Evolutionary conservation across 306 rosid genomes (phyloP).

Genomic region (Cucurbita ficifolia): DNA sequence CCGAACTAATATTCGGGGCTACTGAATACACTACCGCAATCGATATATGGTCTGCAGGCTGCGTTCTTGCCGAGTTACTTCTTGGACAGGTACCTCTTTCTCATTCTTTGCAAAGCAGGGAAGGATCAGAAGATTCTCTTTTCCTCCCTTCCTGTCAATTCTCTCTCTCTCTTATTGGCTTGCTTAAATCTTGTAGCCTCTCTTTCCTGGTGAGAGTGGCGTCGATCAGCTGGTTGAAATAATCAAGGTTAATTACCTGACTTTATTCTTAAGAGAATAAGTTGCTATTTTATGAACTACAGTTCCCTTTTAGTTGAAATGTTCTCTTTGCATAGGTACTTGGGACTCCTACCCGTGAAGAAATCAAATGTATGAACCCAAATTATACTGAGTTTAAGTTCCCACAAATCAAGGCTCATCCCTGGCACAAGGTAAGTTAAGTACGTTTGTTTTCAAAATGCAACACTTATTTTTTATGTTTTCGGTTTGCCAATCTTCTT

Average conservation of each 20-base stretch:
- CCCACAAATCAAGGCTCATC: constrained; percentile 49
- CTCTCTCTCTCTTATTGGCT: constrained; percentile 3
- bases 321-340: constrained; percentile 26
- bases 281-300: background rate
- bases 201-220: constrained; percentile 58
- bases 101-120: background rate
- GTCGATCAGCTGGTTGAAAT: constrained; percentile 72
- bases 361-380: constrained; percentile 67
- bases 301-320: background rate
- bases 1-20: constrained; percentile 63
- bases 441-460: background rate
- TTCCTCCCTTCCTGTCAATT: background rate
- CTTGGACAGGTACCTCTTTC: constrained; percentile 43
- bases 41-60: constrained; percentile 62
- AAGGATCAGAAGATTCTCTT: background rate
- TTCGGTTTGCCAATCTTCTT: background rate
- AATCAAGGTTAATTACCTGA: constrained; percentile 32
- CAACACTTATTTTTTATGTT: background rate
- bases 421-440: constrained; percentile 47
- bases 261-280: background rate
- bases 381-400: constrained; percentile 55
- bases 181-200: constrained; percentile 33
- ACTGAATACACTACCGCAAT: constrained; percentile 63
- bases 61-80: constrained; percentile 52
- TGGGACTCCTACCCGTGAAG: constrained; percentile 63